Percentiles rank a stretch among this genome's conserved stretches.
Conservation (phyloP, 345 rosid genomes). For the Iberis pinnata region DNA sequence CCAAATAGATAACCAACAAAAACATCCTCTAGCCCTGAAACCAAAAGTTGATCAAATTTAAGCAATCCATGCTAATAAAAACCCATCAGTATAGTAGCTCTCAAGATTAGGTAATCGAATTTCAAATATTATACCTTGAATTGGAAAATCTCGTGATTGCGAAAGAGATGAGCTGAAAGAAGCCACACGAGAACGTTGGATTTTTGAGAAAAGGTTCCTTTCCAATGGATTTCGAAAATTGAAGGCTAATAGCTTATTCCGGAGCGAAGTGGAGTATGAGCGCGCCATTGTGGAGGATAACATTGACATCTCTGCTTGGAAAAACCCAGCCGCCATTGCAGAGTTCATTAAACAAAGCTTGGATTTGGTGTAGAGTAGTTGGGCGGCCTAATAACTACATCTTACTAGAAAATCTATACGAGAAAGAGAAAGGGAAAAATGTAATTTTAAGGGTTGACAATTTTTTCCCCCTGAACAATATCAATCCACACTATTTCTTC, state of each 20-base stretch:
- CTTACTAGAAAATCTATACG: too few species aligned
- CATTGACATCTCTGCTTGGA: conserved; percentile 25
- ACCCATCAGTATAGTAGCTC: neutral
- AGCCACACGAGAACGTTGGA: conserved; percentile 16
- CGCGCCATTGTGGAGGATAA: conserved; percentile 27
- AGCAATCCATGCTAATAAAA: neutral
- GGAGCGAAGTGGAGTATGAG: conserved; percentile 10
- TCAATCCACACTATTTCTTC: too few species aligned
- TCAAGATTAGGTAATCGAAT: neutral
- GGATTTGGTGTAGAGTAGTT: too few species aligned
- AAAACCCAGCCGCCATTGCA: conserved; percentile 18
- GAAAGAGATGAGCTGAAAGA: conserved; percentile 27
- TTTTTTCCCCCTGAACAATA: too few species aligned
- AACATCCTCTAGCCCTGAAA: conserved; percentile 59
- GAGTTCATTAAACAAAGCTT: conserved; percentile 2
- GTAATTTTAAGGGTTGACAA: too few species aligned
- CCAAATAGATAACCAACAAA: conserved; percentile 71
- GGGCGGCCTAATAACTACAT: too few species aligned
- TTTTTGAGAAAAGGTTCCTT: conserved; percentile 8
- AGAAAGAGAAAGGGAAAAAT: too few species aligned
- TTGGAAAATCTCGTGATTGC: conserved; percentile 27
- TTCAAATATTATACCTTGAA: conserved; percentile 34
- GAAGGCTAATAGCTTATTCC: conserved; percentile 1
- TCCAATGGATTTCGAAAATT: neutral
- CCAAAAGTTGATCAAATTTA: neutral